Base-by-base conservation (phyloP, 805 yeast genomes). In the Groenewaldozyma salmanticensis region DNA sequence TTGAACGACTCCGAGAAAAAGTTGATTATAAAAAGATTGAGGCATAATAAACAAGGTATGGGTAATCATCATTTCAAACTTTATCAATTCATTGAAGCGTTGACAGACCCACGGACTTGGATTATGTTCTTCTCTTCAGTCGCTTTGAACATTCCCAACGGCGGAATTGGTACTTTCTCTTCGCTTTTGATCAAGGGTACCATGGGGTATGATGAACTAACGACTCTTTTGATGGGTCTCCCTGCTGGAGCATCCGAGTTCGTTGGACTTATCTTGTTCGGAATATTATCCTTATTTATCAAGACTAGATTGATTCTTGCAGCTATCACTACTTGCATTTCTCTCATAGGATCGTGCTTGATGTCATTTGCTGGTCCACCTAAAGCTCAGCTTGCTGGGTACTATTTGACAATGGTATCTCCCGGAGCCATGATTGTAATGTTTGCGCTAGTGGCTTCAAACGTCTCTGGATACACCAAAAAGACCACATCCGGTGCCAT, bases 401-500 rank as follows among this genome's bases (percentile, higher is more conserved):
- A 37, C 27, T 40, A 38, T 17, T 33, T 43, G 6, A 27, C 46
- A 2, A 39, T 48, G 13, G 31, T 39, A 9, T 22, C 42, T 6
- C 37, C 38, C 15, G 41, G 39, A 9, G 44, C 45, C 27, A 42
- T 27, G 72, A 72, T 45, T 46, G 75, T 36, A 56, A 24, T 24
- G 29, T 24, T 24, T 13, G 7, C 29, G 7, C 29, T 24, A 24
- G 29, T 24, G 13, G 7, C 29, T 7, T 24, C 29, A 13, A 69
- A 81, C 55, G 70, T 77, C 24, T 76, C 86, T 2, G 90, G 90
- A 13, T 72, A 74, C 46, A 79, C 87, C 9, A 82, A 82, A 58
- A 76, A 79, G 50, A 66, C 76, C 50, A 68, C 76, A 4, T 68
- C 74, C 20, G 73, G 74, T 40, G 77, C 79, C 5, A 57, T 76